Evolutionary conservation across 331 rosid genomes (phyloP), one percentile per base, ranked within the genome.

Genomic region (Malus hybrid): DNA sequence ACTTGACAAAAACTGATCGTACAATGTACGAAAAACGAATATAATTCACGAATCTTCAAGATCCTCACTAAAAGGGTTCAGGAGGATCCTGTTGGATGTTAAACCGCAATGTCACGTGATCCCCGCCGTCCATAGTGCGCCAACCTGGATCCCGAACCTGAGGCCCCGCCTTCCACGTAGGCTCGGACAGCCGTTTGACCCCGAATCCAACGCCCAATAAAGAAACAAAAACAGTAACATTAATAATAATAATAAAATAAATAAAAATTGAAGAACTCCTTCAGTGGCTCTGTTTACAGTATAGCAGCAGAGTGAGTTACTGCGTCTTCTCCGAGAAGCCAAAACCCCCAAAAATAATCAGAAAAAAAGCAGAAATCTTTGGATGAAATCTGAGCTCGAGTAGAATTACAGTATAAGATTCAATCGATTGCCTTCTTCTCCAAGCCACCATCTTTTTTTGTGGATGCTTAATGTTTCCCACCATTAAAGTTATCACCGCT

Each of bases 171-270:
- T 33, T 0, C 84, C 93, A 83, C 65, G 82, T 87, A 81, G 98
- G 95, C 79, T 91, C 97, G 99, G 99, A 90, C 96, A 92, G 80
- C 99, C 99, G 99, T 94, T 93, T 87, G 88, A 74, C 39, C 54
- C 82, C 67, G 68, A 60, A 83, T 85, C 55, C 55, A 80, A 66
- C 33, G 72, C 87, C 91, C 88, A 52, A 86, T 85, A 87, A 72
- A 72, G 81, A 67, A 66, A 81, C 77, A 18, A 24, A 46, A 56
- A 61, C 76, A 50, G 71, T 56, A 7, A 74, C 50, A 16, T 29
- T 52, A 36, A 72, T 2, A 77, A 27, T n/a, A 77, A 60, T 46
- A 67, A 61, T 2, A 64, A 1, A 0, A 67, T 20, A 68, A 31
- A 16, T 12, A 64, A 52, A 76, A 27, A 31, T 32, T n/a, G 31